These are phyloP conservation scores for Colletotrichum theobromicola DNA, from an alignment of 2,329 filamentous ascomycete genomes.

Conservation along the genomic window DNA sequence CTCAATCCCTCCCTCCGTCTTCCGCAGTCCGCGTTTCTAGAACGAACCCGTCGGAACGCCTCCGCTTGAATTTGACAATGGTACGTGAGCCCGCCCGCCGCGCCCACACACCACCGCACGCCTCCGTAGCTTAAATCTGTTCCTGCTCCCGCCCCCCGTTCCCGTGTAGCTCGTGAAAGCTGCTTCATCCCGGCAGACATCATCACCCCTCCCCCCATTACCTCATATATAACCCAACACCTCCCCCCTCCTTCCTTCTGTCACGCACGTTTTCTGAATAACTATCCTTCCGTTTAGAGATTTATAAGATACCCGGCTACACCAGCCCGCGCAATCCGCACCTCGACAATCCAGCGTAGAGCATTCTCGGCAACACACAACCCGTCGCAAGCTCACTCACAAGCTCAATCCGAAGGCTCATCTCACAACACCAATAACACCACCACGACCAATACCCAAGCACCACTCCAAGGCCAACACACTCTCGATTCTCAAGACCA, in stretches of 20 bases:
- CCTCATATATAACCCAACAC: background rate
- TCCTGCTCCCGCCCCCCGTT: background rate
- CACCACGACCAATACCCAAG: background rate
- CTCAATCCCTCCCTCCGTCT: background rate
- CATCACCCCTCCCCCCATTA: too few relatives aligned
- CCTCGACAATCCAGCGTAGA: background rate
- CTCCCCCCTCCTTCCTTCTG: background rate
- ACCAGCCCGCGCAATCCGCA: background rate
- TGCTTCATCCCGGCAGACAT: background rate
- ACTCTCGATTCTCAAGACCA: conserved; percentile 15
- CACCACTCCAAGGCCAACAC: conserved; percentile 3
- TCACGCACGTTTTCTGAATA: background rate
- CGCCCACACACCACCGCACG: background rate
- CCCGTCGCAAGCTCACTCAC: conserved; percentile 7
- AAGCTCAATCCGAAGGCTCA: background rate
- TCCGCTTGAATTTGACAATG: conserved; percentile 4
- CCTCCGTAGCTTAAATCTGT: background rate
- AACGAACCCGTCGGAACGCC: background rate
- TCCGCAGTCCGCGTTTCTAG: background rate
- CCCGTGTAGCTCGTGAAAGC: background rate
- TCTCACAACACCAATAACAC: background rate
- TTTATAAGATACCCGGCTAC: background rate
- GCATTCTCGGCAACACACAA: conserved; percentile 10
- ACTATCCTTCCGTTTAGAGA: background rate
- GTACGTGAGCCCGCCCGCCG: background rate